A percentile compares a stretch with the other conserved stretches of the same genome.
phyloP scores from a whole-genome alignment of 2,329 filamentous ascomycete genomes.

The Thelonectria discophora region DNA sequence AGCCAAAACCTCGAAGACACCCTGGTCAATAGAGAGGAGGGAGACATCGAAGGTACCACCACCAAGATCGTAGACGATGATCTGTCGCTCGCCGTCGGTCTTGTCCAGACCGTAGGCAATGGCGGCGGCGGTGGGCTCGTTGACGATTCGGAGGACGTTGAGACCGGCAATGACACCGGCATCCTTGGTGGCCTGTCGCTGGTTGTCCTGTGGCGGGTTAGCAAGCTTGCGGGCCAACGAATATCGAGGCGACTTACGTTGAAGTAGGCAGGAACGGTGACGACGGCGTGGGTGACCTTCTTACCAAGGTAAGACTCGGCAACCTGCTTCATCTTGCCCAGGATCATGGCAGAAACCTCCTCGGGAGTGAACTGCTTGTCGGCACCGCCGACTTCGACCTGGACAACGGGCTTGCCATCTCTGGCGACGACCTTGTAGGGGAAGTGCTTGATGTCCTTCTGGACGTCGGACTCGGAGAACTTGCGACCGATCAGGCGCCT shows the following conservation, averaged over 20 bases:
- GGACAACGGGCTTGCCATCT: constrained; percentile 87
- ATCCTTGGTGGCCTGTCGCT: constrained; percentile 96
- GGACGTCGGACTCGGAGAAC: constrained; percentile 84
- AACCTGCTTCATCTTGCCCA: constrained; percentile 86
- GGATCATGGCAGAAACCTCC: constrained; percentile 82
- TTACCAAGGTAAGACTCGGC: constrained; percentile 82
- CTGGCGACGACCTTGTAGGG: constrained; percentile 94
- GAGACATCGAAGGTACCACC: constrained; percentile 96
- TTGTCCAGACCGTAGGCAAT: constrained; percentile 95
- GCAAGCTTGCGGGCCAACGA: not conserved
- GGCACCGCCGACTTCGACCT: constrained; percentile 72
- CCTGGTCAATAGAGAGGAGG: constrained; percentile 88
- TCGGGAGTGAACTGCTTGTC: constrained; percentile 81
- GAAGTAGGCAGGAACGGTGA: constrained; percentile 97
- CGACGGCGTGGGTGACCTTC: constrained; percentile 87
- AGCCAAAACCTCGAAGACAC: constrained; percentile 93
- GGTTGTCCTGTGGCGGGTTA: constrained; percentile 71
- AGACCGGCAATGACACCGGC: constrained; percentile 91
- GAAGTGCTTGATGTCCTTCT: constrained; percentile 97
- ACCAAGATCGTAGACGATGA: constrained; percentile 93
- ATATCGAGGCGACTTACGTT: constrained; percentile 60
- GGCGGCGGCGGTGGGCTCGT: constrained; percentile 94
- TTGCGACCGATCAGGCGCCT: constrained; percentile 89
- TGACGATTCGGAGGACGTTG: constrained; percentile 95
- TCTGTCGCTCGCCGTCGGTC: constrained; percentile 83